Base-by-base conservation (phyloP, 192 early-diverging fungal genomes). In the Coemansia pectinata region DNA sequence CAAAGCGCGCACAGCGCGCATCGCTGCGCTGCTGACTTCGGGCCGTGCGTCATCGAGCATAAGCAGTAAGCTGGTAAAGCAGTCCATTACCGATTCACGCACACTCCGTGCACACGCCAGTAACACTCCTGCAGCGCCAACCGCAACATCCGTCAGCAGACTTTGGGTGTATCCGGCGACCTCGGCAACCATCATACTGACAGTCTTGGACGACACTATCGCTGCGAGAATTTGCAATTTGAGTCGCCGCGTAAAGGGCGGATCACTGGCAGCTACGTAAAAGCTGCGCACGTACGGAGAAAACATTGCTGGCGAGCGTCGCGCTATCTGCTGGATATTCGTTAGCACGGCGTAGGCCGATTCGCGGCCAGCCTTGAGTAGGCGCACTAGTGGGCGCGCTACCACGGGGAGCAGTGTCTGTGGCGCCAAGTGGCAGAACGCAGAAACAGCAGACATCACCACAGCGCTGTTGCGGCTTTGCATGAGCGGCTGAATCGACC, bases 401-500 rank as follows among this genome's bases (percentile, higher is more conserved):
- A 92, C 78, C 47, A 85, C 85, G 23, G 79, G 72, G 47, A 89
- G 80, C 66, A 88, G 84, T 15, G 71, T 67, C 6, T 69, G 70
- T 11, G 90, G 88, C 17, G 88, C 89, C 48, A 93, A 64, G 77
- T 93, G 88, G 67, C 85, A 90, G 55, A 83, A 87, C 2, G 91
- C 75, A n/a, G 88, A 86, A 0, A 88, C 88, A 11, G 89, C 90
- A 9, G 88, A 79, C 58, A 92, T 74, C 0, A 94, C 90, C 29
- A 93, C 94, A 12, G 91, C 92, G 77, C 88, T 89, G 75, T 94
- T 98, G 55, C 94, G 87, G 71, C 90, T 93, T 69, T 91, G 90
- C 5, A 97, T 85, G 10, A 98, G 84, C 25, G 92, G 91, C 6
- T 83, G 62, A 36, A 88, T 86, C 6, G 90, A 87, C 27, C 82